Conservation (phyloP, 116 monocot genomes). For the Zostera marina region DNA sequence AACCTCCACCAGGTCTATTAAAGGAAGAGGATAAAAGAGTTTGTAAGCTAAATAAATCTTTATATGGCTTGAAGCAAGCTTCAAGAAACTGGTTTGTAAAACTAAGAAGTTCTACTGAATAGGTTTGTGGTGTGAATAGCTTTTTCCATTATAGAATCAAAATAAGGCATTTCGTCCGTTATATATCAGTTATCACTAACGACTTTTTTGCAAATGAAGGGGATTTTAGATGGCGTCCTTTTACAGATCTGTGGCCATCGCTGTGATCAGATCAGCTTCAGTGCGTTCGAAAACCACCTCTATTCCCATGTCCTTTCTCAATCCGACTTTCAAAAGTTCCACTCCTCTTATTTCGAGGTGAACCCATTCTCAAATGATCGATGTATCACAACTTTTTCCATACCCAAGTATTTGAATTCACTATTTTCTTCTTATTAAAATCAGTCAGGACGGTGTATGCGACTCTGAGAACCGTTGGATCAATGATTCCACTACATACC, state of each 20-base stretch:
- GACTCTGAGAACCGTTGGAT: not conserved
- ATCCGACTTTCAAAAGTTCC: not conserved
- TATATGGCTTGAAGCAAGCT: too few relatives aligned
- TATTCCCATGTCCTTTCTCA: slow-evolving; percentile 1
- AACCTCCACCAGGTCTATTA: too few relatives aligned
- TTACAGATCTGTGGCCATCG: slow-evolving; percentile 1
- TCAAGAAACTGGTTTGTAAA: too few relatives aligned
- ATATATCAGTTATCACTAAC: too few relatives aligned
- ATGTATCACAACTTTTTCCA: not conserved
- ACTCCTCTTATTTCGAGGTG: slow-evolving; percentile 5
- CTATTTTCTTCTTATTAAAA: not conserved
- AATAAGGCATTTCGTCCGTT: too few relatives aligned
- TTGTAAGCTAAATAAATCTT: too few relatives aligned
- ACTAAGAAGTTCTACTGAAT: too few relatives aligned
- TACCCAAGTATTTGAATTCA: not conserved
- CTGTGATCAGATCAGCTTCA: not conserved
- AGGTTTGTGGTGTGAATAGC: too few relatives aligned
- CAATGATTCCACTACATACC: slow-evolving; percentile 3
- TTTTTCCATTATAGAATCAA: too few relatives aligned
- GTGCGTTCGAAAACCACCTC: not conserved
- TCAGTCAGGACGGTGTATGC: slow-evolving; percentile 2
- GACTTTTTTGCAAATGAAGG: slow-evolving; percentile 26
- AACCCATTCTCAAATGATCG: not conserved
- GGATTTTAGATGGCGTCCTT: slow-evolving; percentile 4
- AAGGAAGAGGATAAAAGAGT: too few relatives aligned